Percentiles rank a stretch among this genome's conserved stretches.
These are phyloP conservation scores for Fonsecaea nubica DNA, from an alignment of 2,329 filamentous ascomycete genomes.

Conservation along the genomic window DNA sequence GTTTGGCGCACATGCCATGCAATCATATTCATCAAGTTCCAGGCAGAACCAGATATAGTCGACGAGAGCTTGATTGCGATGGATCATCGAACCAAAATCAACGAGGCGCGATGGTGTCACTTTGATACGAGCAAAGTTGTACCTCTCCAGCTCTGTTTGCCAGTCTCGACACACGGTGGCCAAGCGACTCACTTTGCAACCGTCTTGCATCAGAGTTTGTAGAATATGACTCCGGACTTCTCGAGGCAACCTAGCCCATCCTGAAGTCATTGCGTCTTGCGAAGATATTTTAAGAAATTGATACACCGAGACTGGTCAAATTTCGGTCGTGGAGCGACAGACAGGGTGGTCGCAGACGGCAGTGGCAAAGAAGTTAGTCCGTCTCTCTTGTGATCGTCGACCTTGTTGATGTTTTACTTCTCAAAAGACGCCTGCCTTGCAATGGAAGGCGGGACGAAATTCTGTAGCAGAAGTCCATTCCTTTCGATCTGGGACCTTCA, in stretches of 20 bases:
- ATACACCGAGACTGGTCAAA: conserved; percentile 20
- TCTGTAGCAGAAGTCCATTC: no score
- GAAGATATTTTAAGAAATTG: conserved; percentile 7
- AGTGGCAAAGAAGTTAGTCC: no score
- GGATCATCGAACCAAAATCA: conserved; percentile 16
- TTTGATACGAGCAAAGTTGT: conserved; percentile 20
- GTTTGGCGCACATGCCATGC: conserved; percentile 10
- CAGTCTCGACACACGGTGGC: conserved; percentile 22
- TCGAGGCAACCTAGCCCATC: no score
- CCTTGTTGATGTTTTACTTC: no score
- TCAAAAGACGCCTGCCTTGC: no score
- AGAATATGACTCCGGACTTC: conserved; percentile 1
- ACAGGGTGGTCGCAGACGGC: no score
- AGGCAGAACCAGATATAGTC: conserved; percentile 22
- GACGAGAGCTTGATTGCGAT: conserved; percentile 16
- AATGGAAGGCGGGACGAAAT: no score
- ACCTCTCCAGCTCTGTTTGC: conserved; percentile 19
- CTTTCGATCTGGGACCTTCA: no score
- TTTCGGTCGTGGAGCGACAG: conserved; percentile 17
- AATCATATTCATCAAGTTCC: conserved; percentile 20
- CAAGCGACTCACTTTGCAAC: conserved; percentile 8
- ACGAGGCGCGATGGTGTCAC: conserved; percentile 20
- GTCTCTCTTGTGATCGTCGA: no score
- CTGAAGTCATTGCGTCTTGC: not conserved
- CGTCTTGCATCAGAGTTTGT: conserved; percentile 7